phyloP scores from a whole-genome alignment of 2,329 filamentous ascomycete species.

The Talaromyces piceae region DNA sequence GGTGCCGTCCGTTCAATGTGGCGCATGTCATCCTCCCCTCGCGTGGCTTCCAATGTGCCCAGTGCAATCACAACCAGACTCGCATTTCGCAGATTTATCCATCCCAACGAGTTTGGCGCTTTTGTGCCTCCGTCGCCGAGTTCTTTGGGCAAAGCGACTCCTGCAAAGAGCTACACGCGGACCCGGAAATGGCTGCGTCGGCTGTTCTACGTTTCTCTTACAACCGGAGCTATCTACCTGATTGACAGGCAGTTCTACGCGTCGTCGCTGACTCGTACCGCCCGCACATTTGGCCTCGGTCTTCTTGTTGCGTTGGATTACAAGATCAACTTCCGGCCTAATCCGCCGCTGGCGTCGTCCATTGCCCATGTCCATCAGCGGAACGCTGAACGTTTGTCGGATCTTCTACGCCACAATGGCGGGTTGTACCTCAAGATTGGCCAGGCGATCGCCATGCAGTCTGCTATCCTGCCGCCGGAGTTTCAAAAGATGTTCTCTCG shows the following conservation, averaged over 20 bases:
- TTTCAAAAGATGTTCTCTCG: slow-evolving; percentile 93
- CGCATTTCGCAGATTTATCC: slow-evolving; percentile 20
- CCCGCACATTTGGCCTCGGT: slow-evolving; percentile 73
- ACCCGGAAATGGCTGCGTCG: slow-evolving; percentile 71
- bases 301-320: slow-evolving; percentile 83
- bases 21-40: slow-evolving; percentile 2
- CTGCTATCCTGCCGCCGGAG: slow-evolving; percentile 82
- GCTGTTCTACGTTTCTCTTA: slow-evolving; percentile 54
- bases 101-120: slow-evolving; percentile 49
- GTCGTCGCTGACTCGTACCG: slow-evolving; percentile 66
- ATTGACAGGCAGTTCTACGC: slow-evolving; percentile 71
- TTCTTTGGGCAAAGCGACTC: slow-evolving; percentile 64
- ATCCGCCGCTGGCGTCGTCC: slow-evolving; percentile 65
- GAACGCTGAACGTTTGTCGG: slow-evolving; percentile 74
- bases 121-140: slow-evolving; percentile 70
- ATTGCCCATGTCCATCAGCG: slow-evolving; percentile 73
- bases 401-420: slow-evolving; percentile 77
- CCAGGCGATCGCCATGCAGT: slow-evolving; percentile 98
- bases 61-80: slow-evolving; percentile 6
- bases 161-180: slow-evolving; percentile 63
- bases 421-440: slow-evolving; percentile 96
- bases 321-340: slow-evolving; percentile 86
- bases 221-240: slow-evolving; percentile 57
- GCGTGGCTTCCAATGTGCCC: slow-evolving; percentile 2
- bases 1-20: slow-evolving; percentile 4